Base-by-base conservation (phyloP, 495 filamentous ascomycete species). In the Aspergillus incahuasiensis region DNA sequence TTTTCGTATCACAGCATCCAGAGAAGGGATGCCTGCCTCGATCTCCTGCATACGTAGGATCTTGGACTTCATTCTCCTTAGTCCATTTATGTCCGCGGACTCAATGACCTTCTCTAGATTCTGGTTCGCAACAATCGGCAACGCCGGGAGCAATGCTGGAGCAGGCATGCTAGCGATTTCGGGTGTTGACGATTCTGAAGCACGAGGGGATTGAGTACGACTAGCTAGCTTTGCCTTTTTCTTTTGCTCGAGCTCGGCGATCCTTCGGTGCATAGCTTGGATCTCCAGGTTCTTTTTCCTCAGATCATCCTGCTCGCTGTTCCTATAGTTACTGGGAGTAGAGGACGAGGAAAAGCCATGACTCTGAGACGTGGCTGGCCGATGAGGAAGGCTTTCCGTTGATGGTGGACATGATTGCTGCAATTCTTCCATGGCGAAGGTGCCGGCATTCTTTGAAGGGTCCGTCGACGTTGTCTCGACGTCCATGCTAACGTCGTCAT, bases 171-270 rank as follows among this genome's bases (percentile, higher is more conserved):
- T 25, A 21, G 45, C 55, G 5, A 7, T 30, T 52, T 47, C 54
- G 48, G 53, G 61, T 1, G 62, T 57, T 13, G 66, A 63, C 40
- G 64, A 47, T 45, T 68, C 63, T 15, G 63, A 6, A 34, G 39
- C 47, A 24, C 55, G 63, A 54, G 72, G 71, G 20, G 70, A 73
- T 32, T 74, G 63, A 34, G 64, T 65, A 45, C 66, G 70, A 45
- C 66, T 75, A 20, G 69, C 67, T 50, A 76, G 66, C 60, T 79
- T 84, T 34, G 74, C 73, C 67, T 83, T 84, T 56, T 82, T 84
- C 55, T 79, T 81, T 30, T 86, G 79, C 66, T 95, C 89, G 34
- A 85, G 78, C 62, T 90, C 85, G 15, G 86, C 87, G 65, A 96
- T 92, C 52, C 79, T 85, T 65, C 80, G 80, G 58, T 82, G 89